Base-by-base conservation (phyloP, 75 land plant genomes). In the Sequoiadendron giganteum region DNA sequence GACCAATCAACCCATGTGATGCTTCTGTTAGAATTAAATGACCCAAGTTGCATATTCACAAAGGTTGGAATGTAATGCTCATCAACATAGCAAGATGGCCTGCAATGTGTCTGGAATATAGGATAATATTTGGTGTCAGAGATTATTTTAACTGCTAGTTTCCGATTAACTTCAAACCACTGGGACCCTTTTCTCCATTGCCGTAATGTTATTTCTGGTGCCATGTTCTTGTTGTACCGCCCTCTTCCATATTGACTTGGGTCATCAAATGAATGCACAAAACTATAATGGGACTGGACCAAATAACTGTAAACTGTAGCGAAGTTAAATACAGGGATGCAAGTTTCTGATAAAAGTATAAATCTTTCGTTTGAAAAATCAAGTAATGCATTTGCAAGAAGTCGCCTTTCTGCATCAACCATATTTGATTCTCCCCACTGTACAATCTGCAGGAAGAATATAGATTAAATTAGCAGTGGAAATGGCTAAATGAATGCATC, bases 61-160 rank as follows among this genome's bases (percentile, higher is more conserved):
- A 95, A 89, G 18, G 95, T 94, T 15, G 91, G 95, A 73, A 94
- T 88, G 73, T 95, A 95, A 61, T 95, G 96, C 83, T 95, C 96
- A 83, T 95, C 96, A 16, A 94, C 95, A 85, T 95, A 94, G 70
- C 96, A 95, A 1, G 85, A 73, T 39, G 94, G 95, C 68, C 48
- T 72, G 76, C 96, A 95, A 82, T 91, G 93, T 30, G 93, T 86
- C 73, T 85, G 86, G 55, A 95, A 95, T 86, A 88, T 94, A 3
- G 94, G 95, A 86, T 94, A 95, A 82, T 93, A 95, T 48, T 28
- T 85, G 55, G 15, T 89, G 75, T 95, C 96, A 43, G 91, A 83
- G 43, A 95, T 85, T 30, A 94, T 89, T 19, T 84, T 83, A 6
- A 91, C 54, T 32, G 96, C 95, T 9, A 94, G 90, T 77, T 85